Base-by-base conservation (phyloP, 441 rosid species). In the Gossypium laxum region DNA sequence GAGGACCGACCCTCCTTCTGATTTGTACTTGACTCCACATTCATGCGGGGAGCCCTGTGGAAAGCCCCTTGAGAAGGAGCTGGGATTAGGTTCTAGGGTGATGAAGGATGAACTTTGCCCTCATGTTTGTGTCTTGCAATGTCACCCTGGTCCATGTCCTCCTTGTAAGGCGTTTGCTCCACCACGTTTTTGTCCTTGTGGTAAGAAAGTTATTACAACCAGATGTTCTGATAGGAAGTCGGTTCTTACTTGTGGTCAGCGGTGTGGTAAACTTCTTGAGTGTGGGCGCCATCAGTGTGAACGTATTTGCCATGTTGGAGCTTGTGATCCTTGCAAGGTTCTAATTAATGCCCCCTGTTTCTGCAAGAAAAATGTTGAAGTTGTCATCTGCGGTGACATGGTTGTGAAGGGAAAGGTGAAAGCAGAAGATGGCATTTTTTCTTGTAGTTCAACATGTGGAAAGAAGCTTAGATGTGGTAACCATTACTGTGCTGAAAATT, bases 61-160 rank as follows among this genome's bases (percentile, higher is more conserved):
- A 64, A 95, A 92, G 89, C 91, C 85, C 2, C 87, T 95, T 68
- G 96, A 90, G 85, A 88, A 79, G 78, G 87, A 79, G 77, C 66
- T 78, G 70, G 77, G 71, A 3, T 3, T 43, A 4, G 69, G 74
- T 56, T 66, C 80, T 38, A 84, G 73, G 67, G 77, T 52, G 64
- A 79, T 73, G 64, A 71, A 79, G 62, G 96, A 92, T 65, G 87
- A 89, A 81, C 78, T 79, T 72, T 95, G 99, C 50, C 98, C 96
- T 72, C 99, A 92, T 82, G 75, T 80, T 74, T 95, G 99, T 81
- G 97, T 92, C 65, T 77, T 95, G 91, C 98, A 90, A 78, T 95
- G 98, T 75, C 99, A 95, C 65, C 99, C 96, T 24, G 99, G 98
- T 54, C 99, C 99, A 21, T 95, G 99, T 81, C 98, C 99, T 80